Evolutionary conservation across 345 rosid genomes (phyloP), one percentile per base, ranked within the genome.

Genomic region (Linum lewisii): DNA sequence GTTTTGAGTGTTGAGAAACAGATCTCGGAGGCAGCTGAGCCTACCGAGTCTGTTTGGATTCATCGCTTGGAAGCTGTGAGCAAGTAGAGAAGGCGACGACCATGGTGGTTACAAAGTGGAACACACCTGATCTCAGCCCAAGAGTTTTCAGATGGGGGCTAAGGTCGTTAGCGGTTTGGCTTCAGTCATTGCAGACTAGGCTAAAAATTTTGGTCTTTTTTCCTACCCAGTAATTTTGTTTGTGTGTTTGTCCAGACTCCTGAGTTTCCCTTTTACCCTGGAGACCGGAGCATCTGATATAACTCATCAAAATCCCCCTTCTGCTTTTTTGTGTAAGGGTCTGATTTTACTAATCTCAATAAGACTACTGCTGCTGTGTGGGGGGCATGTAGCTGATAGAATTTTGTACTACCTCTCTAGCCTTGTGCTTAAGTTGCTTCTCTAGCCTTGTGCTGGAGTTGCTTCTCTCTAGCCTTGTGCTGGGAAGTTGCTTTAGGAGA

Each of bases 141-240:
- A 63, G 74, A 69, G 75, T 62, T 58, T 63, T 42, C 75, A 45
- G 65, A 63, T 25, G 54, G 84, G 84, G 49, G 65, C 72, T 4
- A 75, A 67, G 75, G 67, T 78, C 10, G 79, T 78, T 16, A 73
- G 83, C 49, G 89, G 87, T 24, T 78, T 86, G 74, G 78, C 94
- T 52, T 75, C 84, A 2, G 73, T 80, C 13, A 77, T 81, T 21
- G 79, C 69, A 54, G 78, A 63, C 57, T 26, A 66, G 44, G 59
- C 68, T 21, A 54, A 52, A 59, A 34, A 18, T 63, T 67, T 67
- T 72, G 70, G 23, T 9, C 58, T 21, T 45, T 20, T 22, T 32
- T 25, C 19, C 23, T 36, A 4, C 25, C 15, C 56, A 6, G 29
- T 49, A n/a, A 57, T 20, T 51, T 60, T 7, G 2, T 21, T 53